These are phyloP conservation scores for Phaeosphaeria sp. DNA, from an alignment of 2,329 filamentous ascomycete genomes.

Conservation along the genomic window DNA sequence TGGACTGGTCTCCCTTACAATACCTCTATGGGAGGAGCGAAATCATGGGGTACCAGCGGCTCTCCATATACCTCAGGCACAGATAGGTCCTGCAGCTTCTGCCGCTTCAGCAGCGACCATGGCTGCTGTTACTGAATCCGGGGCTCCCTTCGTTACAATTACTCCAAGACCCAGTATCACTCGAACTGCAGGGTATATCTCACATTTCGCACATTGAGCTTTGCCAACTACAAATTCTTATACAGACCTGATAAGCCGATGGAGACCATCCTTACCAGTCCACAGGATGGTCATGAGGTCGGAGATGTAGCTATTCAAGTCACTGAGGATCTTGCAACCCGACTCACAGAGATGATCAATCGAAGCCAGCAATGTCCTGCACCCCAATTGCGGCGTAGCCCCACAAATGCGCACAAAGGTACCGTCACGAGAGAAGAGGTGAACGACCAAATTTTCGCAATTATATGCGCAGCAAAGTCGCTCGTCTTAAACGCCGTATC, in stretches of 20 bases:
- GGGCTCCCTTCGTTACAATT: conserved; percentile 4
- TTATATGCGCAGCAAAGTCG: conserved; percentile 1
- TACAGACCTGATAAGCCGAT: conserved; percentile 1
- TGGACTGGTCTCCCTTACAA: background rate
- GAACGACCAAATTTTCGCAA: background rate
- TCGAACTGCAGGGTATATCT: conserved; percentile 1
- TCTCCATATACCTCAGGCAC: background rate
- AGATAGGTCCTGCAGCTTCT: conserved; percentile 4
- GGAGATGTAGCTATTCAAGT: conserved; percentile 8
- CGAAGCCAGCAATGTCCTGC: conserved; percentile 4
- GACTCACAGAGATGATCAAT: conserved; percentile 4
- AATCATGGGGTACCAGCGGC: conserved; percentile 1
- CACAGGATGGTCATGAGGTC: background rate
- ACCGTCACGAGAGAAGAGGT: background rate
- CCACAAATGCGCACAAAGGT: background rate
- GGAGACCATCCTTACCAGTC: background rate
- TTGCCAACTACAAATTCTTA: no score
- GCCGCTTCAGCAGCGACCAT: conserved; percentile 2
- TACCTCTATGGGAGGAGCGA: background rate
- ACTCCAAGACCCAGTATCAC: conserved; percentile 3
- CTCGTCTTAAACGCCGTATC: background rate
- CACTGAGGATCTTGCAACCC: conserved; percentile 2
- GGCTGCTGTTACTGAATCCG: background rate
- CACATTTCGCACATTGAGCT: no score
- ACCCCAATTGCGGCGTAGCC: background rate